Conservation (phyloP, 2,329 filamentous ascomycete genomes). For the Trichoderma sp. region DNA sequence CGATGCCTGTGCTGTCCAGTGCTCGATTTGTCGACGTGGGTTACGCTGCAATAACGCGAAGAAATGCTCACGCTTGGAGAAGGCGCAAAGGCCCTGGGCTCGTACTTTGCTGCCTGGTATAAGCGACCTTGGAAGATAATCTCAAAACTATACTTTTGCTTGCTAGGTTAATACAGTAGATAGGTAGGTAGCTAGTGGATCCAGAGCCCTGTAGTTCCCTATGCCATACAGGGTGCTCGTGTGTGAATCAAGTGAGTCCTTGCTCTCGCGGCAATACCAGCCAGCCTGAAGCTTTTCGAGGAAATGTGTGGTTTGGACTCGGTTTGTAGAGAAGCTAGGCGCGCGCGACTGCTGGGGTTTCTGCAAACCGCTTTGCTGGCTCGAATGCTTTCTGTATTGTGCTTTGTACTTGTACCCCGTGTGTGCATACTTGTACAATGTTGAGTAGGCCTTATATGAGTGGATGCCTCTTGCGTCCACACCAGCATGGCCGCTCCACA, state of each 20-base stretch:
- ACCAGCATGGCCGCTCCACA: background rate
- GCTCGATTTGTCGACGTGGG: background rate
- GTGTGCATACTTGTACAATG: background rate
- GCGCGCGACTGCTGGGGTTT: background rate
- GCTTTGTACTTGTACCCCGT: background rate
- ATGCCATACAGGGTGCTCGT: background rate
- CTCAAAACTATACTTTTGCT: background rate
- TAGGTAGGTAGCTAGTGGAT: background rate
- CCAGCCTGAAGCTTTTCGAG: background rate
- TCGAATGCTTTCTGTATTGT: background rate
- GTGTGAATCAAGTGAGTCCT: background rate
- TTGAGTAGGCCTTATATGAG: background rate
- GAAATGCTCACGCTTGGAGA: slow-evolving; percentile 8
- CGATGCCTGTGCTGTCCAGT: background rate
- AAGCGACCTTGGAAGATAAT: background rate
- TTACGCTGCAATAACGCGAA: background rate
- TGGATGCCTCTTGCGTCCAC: background rate
- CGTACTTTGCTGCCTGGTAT: background rate
- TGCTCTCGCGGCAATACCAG: background rate
- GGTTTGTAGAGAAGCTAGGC: slow-evolving; percentile 1
- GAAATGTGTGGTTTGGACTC: background rate
- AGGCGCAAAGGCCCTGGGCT: background rate
- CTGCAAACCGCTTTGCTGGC: background rate
- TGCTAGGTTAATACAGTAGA: background rate
- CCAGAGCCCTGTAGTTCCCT: background rate